Evolutionary conservation across 2,329 filamentous ascomycete genomes (phyloP).

Genomic region (Colletotrichum sp.): DNA sequence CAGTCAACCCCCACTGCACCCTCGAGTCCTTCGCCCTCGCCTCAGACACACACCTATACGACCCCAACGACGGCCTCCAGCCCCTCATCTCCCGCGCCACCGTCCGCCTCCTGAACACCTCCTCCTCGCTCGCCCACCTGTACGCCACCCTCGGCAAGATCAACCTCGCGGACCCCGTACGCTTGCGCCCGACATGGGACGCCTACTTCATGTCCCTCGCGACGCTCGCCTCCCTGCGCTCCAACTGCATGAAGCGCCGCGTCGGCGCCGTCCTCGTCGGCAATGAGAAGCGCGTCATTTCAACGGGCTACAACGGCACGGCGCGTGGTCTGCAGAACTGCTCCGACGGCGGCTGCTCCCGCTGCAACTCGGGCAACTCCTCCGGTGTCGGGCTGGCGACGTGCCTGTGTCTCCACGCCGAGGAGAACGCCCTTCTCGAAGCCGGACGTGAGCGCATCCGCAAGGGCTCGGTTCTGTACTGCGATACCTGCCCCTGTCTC

Average conservation of each 20-base stretch:
- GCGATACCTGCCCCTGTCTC: constrained; percentile 94
- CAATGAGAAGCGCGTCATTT: constrained; percentile 83
- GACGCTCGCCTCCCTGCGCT: constrained; percentile 84
- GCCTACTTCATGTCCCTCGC: constrained; percentile 99
- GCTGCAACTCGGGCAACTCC: constrained; percentile 80
- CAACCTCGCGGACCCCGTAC: constrained; percentile 77
- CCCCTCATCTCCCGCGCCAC: constrained; percentile 82
- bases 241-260: constrained; percentile 97
- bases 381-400: constrained; percentile 79
- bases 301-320: constrained; percentile 98
- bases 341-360: constrained; percentile 85
- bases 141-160: constrained; percentile 75
- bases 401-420: constrained; percentile 95
- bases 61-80: constrained; percentile 66
- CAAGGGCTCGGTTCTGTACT: constrained; percentile 84
- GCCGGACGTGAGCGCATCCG: constrained; percentile 90
- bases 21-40: constrained; percentile 62
- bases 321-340: constrained; percentile 89
- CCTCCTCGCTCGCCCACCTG: constrained; percentile 72
- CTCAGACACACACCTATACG: constrained; percentile 80
- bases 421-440: constrained; percentile 96
- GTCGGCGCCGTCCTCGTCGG: constrained; percentile 92
- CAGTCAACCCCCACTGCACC: constrained; percentile 33
- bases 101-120: constrained; percentile 86
- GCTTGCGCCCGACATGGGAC: constrained; percentile 91